Evolutionary conservation across 805 yeast species (phyloP), one percentile per base, ranked within the genome.

Genomic region (Candida palmyrensis): DNA sequence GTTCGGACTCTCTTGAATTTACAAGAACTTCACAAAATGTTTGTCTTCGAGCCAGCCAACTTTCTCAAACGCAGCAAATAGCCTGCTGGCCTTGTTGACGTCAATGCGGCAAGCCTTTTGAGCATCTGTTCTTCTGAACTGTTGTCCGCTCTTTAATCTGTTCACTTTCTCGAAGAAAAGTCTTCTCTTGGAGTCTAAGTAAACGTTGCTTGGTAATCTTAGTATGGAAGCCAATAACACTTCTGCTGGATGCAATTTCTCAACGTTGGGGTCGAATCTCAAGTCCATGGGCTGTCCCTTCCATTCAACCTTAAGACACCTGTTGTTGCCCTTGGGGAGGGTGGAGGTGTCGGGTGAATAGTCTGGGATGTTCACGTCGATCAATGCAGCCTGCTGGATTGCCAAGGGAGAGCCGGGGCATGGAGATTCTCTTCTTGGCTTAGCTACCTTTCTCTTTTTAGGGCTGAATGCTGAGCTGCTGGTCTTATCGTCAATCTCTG

Each of bases 101-200:
- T 92, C 97, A 44, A 92, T 89, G 43, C 95, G 77, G 57, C 97
- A 90, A 5, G 97, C 96, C 66, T 92, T 92, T 61, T 90, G 97
- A 6, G 97, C 95, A 59, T 90, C 98, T 0, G 97, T 92, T 62
- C 97, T 80, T 62, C 96, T 79, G 62, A 90, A 90, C 18, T 92
- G 90, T 51, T 79, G 66, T 18, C 80, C 81, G 32, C 68, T 63
- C 46, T 75, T 76, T 47, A 79, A 59, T 32, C 96, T 75, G 44
- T 77, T 77, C 20, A 89, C 92, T 63, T 88, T 90, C 56, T 90
- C 97, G 38, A 79, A 76, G 60, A 90, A 92, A 18, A 90, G 69
- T 43, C 97, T 73, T 58, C 88, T 77, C 47, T 64, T 66, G 5
- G 66, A 57, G 48, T 75, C 80, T 54, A 83, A 68, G 56, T 89